Conservation (phyloP, 257 asterid species). For the Jaltomata sinuosa region DNA sequence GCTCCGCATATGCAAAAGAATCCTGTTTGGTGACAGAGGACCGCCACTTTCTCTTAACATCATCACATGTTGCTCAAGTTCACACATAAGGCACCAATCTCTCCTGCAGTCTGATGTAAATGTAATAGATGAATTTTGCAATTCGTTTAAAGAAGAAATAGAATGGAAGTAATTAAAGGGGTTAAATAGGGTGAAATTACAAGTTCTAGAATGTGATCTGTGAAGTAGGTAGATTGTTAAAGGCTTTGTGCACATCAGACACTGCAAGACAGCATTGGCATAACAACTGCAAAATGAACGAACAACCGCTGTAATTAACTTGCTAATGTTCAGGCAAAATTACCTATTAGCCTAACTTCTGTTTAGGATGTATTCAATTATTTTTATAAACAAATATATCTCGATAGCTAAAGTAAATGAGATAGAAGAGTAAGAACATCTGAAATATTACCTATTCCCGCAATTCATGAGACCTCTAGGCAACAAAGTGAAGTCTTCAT, state of each 20-base stretch:
- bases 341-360: neutral
- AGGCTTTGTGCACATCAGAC: conserved; percentile 81
- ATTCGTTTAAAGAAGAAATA: neutral
- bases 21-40: conserved; percentile 61
- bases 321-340: neutral
- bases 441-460: conserved; percentile 61
- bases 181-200: conserved; percentile 18
- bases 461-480: conserved; percentile 79
- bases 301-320: neutral
- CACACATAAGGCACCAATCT: conserved; percentile 92
- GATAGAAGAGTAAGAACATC: neutral
- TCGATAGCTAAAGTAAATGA: neutral
- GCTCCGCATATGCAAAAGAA: conserved; percentile 60
- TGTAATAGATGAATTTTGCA: neutral
- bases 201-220: conserved; percentile 67
- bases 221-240: conserved; percentile 59
- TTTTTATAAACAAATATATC: neutral
- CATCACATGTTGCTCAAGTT: conserved; percentile 62
- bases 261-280: conserved; percentile 88
- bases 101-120: conserved; percentile 44
- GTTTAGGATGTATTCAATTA: neutral
- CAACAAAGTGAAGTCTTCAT: conserved; percentile 35
- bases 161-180: neutral
- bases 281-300: conserved; percentile 59
- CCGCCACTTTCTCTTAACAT: conserved; percentile 54